phyloP scores from a whole-genome alignment of 345 rosid species.

The Eucalyptus grandis region DNA sequence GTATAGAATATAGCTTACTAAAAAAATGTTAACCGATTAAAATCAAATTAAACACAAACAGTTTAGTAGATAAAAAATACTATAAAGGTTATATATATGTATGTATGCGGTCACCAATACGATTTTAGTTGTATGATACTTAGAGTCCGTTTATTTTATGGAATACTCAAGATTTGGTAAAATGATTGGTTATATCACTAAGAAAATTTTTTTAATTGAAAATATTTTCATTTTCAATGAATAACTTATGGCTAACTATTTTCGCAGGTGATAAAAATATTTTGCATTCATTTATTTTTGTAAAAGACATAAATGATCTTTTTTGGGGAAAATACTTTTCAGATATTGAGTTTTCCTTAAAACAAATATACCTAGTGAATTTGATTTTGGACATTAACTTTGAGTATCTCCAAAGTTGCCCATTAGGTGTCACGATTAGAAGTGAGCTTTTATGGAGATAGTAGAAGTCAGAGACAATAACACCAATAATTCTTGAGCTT shows the following conservation, averaged over 20 bases:
- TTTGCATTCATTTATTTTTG: no score
- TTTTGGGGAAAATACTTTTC: no score
- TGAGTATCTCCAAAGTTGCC: neutral
- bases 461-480: neutral
- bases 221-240: no score
- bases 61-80: neutral
- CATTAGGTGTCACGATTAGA: neutral
- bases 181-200: no score
- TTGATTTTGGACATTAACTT: neutral
- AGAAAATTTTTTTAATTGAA: no score
- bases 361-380: neutral
- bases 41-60: neutral
- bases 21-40: neutral
- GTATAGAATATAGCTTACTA: neutral
- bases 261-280: no score
- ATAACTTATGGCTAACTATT: no score
- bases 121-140: neutral
- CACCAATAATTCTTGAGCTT: neutral
- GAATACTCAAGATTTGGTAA: no score
- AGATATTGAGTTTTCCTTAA: no score
- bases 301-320: accelerated
- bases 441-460: neutral
- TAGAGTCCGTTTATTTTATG: no score
- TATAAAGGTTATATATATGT: neutral
- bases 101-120: neutral